phyloP scores from a whole-genome alignment of 176 grass and related monocot species.

The Phyllostachys edulis region DNA sequence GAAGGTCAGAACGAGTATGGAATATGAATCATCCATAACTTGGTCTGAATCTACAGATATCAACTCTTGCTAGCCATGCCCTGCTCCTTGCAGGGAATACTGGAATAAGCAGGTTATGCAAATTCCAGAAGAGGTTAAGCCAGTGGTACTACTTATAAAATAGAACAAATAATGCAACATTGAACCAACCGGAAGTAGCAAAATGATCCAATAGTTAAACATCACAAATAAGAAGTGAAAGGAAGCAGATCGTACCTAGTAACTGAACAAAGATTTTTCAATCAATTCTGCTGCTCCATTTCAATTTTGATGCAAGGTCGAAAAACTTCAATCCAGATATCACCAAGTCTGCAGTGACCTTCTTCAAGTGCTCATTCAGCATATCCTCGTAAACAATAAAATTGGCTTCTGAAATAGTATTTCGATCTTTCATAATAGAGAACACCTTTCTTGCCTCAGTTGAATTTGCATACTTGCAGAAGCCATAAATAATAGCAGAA shows the following conservation, averaged over 20 bases:
- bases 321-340: constrained; percentile 92
- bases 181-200: not conserved
- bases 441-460: constrained; percentile 75
- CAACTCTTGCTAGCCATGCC: not conserved
- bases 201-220: not conserved
- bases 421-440: constrained; percentile 59
- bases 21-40: not conserved
- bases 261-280: constrained; percentile 31
- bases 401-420: constrained; percentile 64
- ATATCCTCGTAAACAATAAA: constrained; percentile 85
- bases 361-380: constrained; percentile 84
- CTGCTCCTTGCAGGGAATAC: constrained; percentile 8
- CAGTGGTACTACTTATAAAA: not conserved
- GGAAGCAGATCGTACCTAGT: constrained; percentile 24
- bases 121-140: not conserved
- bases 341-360: constrained; percentile 75
- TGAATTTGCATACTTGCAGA: constrained; percentile 93
- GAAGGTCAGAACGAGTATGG: not conserved
- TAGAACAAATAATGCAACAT: constrained; percentile 1
- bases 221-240: constrained; percentile 1
- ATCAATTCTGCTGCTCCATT: constrained; percentile 56
- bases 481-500: constrained; percentile 84
- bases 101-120: not conserved
- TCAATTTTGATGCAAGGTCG: constrained; percentile 71
- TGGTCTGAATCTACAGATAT: constrained; percentile 2